Base-by-base conservation (phyloP, 768 basidiomycete species). In the Gloeostereum incarnatum region DNA sequence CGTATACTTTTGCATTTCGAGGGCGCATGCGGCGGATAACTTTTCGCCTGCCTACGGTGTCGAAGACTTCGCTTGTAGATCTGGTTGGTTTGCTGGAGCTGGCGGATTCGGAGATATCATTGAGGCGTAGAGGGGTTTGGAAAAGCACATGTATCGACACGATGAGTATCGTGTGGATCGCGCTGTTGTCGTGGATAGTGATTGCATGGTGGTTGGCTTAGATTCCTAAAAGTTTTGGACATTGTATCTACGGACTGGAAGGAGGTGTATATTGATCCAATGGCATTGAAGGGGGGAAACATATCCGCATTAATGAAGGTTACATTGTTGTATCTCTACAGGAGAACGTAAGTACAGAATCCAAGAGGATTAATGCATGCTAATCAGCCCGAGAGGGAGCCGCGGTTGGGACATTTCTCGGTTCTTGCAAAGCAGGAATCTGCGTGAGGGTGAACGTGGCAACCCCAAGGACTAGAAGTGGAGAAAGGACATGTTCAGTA, bases 1-100 rank as follows among this genome's bases (percentile, higher is more conserved):
- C 68, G 14, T 73, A 69, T 65, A 62, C 69, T 13, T 81, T 82
- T 49, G 62, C 66, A 17, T 62, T 80, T 38, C 52, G 62, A 19
- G 76, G 77, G 1, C 63, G 73, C 20, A 61, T 73, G 13, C 65
- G 78, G 43, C 69, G 73, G n/a, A 49, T 83, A 42, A 63, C 67
- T 13, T 14, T 81, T 10, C 54, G 59, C 4, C 39, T 66, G 20
- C 75, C 77, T 0, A 38, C 35, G 8, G 35, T 45, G 31, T 45
- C 48, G 44, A 60, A 61, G 51, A 41, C 36, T 27, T 45, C 44
- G 13, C 34, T 45, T 17, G 37, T 34, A 20, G 44, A 51, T 33
- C 36, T 54, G 4, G 25, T 37, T 19, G 36, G 19, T 19, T 40
- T 46, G 23, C 29, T 56, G 11, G 45, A 5, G 25, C 42, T 16